Conservation (phyloP, 129 eudicot species). For the Deinandra increscens region DNA sequence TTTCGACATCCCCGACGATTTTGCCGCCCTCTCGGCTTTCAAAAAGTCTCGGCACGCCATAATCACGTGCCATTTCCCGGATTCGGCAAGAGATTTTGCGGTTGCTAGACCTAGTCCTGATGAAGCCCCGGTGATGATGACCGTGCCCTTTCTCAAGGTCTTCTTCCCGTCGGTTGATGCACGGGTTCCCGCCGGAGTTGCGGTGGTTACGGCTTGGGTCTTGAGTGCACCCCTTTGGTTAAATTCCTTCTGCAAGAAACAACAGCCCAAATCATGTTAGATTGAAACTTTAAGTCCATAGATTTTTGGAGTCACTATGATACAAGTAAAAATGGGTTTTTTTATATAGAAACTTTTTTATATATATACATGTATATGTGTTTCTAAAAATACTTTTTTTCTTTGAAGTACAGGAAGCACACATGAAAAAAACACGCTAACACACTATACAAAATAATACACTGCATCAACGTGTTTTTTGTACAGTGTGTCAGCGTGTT, state of each 20-base stretch:
- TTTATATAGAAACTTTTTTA: too few species aligned
- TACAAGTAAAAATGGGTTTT: too few species aligned
- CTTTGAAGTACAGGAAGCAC: too few species aligned
- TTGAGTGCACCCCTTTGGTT: conserved; percentile 44
- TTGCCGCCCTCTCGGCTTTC: conserved; percentile 74
- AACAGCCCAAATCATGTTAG: background rate
- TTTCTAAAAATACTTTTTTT: too few species aligned
- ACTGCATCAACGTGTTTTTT: too few species aligned
- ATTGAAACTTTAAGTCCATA: too few species aligned
- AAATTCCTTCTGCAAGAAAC: conserved; percentile 37
- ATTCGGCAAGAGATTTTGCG: conserved; percentile 80
- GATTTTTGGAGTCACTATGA: too few species aligned
- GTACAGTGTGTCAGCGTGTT: too few species aligned
- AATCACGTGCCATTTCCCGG: conserved; percentile 79
- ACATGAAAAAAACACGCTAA: too few species aligned
- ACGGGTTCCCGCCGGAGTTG: conserved; percentile 48
- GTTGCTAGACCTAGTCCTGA: conserved; percentile 89
- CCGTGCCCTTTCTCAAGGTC: conserved; percentile 76
- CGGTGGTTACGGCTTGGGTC: conserved; percentile 47
- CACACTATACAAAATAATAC: too few species aligned
- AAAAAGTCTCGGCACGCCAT: conserved; percentile 89
- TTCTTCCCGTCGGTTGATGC: conserved; percentile 64
- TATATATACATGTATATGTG: too few species aligned
- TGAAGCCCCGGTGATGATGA: conserved; percentile 84
- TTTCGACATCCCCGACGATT: conserved; percentile 59